Evolutionary conservation across 768 basidiomycete genomes (phyloP).

Genomic region (Serendipita sp.): DNA sequence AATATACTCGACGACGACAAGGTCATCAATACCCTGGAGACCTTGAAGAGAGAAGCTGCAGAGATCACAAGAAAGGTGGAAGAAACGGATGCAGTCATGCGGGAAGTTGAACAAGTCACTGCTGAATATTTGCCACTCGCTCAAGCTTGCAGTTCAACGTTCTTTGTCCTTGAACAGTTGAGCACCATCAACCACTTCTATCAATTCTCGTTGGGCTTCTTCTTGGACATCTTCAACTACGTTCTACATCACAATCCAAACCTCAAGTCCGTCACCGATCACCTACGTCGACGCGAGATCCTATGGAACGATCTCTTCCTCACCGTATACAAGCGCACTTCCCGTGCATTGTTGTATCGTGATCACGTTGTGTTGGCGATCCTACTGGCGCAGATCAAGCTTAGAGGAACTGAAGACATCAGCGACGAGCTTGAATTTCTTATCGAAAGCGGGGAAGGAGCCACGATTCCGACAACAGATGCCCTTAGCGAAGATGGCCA

Average conservation of each 20-base stretch:
- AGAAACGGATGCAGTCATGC: slow-evolving; percentile 92
- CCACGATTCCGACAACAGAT: slow-evolving; percentile 24
- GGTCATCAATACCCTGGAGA: slow-evolving; percentile 92
- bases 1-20: slow-evolving; percentile 99
- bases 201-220: slow-evolving; percentile 93
- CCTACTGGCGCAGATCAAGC: slow-evolving; percentile 75
- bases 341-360: slow-evolving; percentile 73
- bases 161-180: slow-evolving; percentile 92
- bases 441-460: slow-evolving; percentile 71
- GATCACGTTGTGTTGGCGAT: slow-evolving; percentile 88
- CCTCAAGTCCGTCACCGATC: slow-evolving; percentile 61
- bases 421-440: slow-evolving; percentile 78
- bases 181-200: slow-evolving; percentile 95
- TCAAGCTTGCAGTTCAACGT: slow-evolving; percentile 89
- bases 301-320: slow-evolving; percentile 81
- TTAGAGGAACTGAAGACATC: slow-evolving; percentile 66
- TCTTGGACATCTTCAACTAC: slow-evolving; percentile 97
- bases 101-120: slow-evolving; percentile 90
- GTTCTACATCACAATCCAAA: slow-evolving; percentile 86
- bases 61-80: slow-evolving; percentile 93
- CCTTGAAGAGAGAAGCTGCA: slow-evolving; percentile 87
- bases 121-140: slow-evolving; percentile 88
- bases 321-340: slow-evolving; percentile 73
- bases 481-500: slow-evolving; percentile 45
- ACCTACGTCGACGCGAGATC: slow-evolving; percentile 57